Conservation (phyloP, 2,329 filamentous ascomycete genomes). For the Helminthosporium solani region DNA sequence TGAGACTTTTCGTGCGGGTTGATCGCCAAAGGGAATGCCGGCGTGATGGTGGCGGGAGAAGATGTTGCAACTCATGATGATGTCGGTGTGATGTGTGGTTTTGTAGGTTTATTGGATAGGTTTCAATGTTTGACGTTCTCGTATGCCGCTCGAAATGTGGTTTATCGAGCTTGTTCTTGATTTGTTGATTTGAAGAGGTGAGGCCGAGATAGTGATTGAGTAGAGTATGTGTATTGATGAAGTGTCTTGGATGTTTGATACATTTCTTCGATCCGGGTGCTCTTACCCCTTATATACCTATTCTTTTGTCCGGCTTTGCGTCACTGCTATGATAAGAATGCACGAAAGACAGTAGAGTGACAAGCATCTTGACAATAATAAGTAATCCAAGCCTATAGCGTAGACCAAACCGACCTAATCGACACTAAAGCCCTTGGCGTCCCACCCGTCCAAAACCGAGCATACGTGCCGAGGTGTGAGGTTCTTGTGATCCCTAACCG, state of each 20-base stretch:
- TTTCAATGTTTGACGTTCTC: too few relatives aligned
- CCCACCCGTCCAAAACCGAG: not conserved
- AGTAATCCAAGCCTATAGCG: conserved; percentile 6
- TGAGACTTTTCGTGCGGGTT: conserved; percentile 4
- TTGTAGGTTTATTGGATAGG: not conserved
- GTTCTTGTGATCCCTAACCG: too few relatives aligned
- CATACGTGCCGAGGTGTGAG: not conserved
- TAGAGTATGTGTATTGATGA: not conserved
- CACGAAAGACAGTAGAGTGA: not conserved
- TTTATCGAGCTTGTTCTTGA: too few relatives aligned
- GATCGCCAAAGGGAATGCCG: conserved; percentile 4
- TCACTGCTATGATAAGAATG: not conserved
- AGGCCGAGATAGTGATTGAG: too few relatives aligned
- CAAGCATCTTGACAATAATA: not conserved
- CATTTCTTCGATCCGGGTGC: not conserved
- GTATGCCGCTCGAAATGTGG: too few relatives aligned
- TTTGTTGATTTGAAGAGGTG: too few relatives aligned
- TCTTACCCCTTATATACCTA: not conserved
- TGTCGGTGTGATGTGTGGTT: not conserved
- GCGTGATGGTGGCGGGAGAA: conserved; percentile 6
- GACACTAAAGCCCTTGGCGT: conserved; percentile 2
- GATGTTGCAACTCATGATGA: conserved; percentile 8
- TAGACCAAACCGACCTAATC: conserved; percentile 4
- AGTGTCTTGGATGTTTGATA: not conserved
- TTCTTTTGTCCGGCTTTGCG: not conserved